Evolutionary conservation across 495 filamentous ascomycete species (phyloP).

Genomic region (Talaromyces trachyspermus): DNA sequence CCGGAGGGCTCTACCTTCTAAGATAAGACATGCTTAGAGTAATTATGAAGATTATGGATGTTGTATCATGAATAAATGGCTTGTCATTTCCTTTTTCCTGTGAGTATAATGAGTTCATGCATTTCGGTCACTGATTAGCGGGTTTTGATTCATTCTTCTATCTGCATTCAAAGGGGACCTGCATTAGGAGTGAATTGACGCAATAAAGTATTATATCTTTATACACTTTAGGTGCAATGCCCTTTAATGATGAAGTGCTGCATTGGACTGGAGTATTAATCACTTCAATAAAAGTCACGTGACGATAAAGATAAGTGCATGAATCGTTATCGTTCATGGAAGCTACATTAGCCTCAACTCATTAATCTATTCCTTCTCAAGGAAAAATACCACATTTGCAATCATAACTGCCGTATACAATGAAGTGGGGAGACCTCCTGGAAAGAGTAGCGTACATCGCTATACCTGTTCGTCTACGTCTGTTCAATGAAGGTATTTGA

Average conservation of each 20-base stretch:
- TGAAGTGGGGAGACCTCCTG: conserved; percentile 5
- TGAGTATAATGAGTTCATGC: conserved; percentile 4
- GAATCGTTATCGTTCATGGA: too few relatives aligned
- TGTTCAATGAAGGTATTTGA: neutral
- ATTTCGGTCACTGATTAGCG: conserved; percentile 8
- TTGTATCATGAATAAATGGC: conserved; percentile 4
- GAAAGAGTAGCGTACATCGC: conserved; percentile 41
- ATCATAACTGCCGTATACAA: too few relatives aligned
- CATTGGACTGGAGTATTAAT: too few relatives aligned
- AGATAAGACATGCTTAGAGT: neutral
- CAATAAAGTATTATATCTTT: too few relatives aligned
- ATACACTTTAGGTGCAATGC: too few relatives aligned
- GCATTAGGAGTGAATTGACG: neutral
- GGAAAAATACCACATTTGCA: neutral
- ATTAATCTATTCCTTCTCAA: too few relatives aligned
- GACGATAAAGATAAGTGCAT: conserved; percentile 6
- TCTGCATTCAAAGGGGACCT: neutral
- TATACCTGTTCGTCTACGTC: conserved; percentile 49
- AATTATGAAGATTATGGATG: conserved; percentile 1
- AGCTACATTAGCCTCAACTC: too few relatives aligned
- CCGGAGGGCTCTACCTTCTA: conserved; percentile 76
- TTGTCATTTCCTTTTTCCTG: conserved; percentile 5
- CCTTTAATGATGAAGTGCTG: too few relatives aligned
- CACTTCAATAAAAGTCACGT: conserved; percentile 5
- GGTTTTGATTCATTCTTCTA: conserved; percentile 5